These are phyloP conservation scores for Salix brachista DNA, from an alignment of 345 rosid species.

Conservation along the genomic window DNA sequence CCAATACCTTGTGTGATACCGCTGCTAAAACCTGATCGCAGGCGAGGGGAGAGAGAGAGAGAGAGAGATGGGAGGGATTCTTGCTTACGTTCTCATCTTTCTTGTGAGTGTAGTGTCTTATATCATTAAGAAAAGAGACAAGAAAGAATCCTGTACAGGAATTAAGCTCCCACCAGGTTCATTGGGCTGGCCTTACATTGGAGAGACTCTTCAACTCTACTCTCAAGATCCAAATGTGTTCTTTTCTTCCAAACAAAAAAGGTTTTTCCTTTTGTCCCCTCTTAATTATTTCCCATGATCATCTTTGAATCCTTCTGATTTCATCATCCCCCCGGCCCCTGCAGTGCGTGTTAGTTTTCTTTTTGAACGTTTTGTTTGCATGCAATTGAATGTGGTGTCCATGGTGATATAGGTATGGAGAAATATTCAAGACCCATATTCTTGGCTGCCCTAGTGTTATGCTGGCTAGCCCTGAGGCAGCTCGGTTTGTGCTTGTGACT, in stretches of 20 bases:
- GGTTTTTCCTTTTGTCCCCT: constrained; percentile 22
- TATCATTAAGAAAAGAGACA: constrained; percentile 15
- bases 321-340: too few relatives aligned
- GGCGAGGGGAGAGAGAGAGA: neutral
- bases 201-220: constrained; percentile 68
- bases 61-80: constrained; percentile 21
- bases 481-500: constrained; percentile 63
- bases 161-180: constrained; percentile 63
- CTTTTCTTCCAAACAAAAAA: constrained; percentile 53
- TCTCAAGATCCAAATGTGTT: constrained; percentile 62
- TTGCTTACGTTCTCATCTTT: constrained; percentile 24
- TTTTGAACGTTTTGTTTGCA: neutral
- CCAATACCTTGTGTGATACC: neutral
- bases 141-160: constrained; percentile 14
- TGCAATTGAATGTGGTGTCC: constrained; percentile 1
- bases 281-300: neutral
- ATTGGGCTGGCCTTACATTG: constrained; percentile 71
- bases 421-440: constrained; percentile 86
- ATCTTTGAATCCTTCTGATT: neutral
- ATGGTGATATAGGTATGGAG: constrained; percentile 53
- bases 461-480: constrained; percentile 90
- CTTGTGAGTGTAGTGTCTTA: constrained; percentile 15
- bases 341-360: too few relatives aligned
- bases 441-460: constrained; percentile 89
- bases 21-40: neutral